A percentile compares a stretch with the other conserved stretches of the same genome.
Conservation (phyloP, 2,329 filamentous ascomycete species). For the Cryphonectria carpinicola region DNA sequence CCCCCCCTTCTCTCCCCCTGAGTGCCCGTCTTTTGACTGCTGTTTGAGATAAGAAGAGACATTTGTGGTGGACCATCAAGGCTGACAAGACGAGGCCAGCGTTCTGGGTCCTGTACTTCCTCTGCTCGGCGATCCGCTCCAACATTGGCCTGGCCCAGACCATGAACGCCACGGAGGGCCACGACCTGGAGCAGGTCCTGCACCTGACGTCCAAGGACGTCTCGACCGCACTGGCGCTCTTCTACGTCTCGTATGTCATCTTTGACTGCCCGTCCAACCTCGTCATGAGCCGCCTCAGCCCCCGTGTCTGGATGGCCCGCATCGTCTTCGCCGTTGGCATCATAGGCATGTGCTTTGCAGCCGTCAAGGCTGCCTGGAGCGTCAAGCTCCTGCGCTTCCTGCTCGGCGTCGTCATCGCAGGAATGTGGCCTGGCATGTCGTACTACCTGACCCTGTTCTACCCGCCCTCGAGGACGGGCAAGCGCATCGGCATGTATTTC, state of each 20-base stretch:
- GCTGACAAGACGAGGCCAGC: slow-evolving; percentile 47
- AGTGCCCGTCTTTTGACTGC: background rate
- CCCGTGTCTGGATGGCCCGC: slow-evolving; percentile 87
- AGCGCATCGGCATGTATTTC: slow-evolving; percentile 88
- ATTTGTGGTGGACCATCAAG: background rate
- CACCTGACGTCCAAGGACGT: slow-evolving; percentile 74
- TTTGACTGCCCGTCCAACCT: slow-evolving; percentile 90
- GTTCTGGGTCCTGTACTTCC: slow-evolving; percentile 89
- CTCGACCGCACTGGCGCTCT: slow-evolving; percentile 82
- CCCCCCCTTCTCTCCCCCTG: no score
- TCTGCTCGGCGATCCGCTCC: slow-evolving; percentile 88
- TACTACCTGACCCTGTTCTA: slow-evolving; percentile 94
- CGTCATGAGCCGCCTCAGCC: slow-evolving; percentile 82
- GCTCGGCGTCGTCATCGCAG: slow-evolving; percentile 84
- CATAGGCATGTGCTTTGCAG: slow-evolving; percentile 82
- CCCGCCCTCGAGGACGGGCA: slow-evolving; percentile 81
- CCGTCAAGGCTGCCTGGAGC: slow-evolving; percentile 81
- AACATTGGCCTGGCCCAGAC: slow-evolving; percentile 95
- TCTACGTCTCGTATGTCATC: slow-evolving; percentile 90
- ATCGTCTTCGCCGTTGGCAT: slow-evolving; percentile 87
- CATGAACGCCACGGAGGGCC: slow-evolving; percentile 74
- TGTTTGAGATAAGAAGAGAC: background rate
- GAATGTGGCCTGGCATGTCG: slow-evolving; percentile 95
- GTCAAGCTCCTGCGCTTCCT: slow-evolving; percentile 86
- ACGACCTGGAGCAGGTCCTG: slow-evolving; percentile 76